These are phyloP conservation scores for Lophium mytilinum DNA, from an alignment of 495 filamentous ascomycete genomes.

Conservation along the genomic window DNA sequence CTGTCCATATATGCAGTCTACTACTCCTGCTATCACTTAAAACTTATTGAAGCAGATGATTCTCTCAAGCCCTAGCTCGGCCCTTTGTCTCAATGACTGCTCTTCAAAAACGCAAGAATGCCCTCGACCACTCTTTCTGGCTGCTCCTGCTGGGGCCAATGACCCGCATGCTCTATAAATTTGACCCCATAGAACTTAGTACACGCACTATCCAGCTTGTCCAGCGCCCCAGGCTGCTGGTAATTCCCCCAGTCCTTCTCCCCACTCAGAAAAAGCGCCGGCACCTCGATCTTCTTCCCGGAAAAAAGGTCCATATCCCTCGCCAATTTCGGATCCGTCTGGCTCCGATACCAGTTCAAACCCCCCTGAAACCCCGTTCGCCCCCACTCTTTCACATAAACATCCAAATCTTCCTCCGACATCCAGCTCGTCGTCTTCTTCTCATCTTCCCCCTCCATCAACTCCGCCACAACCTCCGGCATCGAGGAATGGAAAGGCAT, in stretches of 20 bases:
- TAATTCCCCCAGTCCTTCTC: constrained; percentile 59
- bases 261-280: constrained; percentile 51
- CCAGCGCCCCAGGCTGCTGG: constrained; percentile 55
- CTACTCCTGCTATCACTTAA: too few relatives aligned
- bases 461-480: constrained; percentile 44
- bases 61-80: too few relatives aligned
- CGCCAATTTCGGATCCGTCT: constrained; percentile 41
- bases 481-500: constrained; percentile 53
- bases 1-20: too few relatives aligned
- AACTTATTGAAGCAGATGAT: too few relatives aligned
- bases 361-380: constrained; percentile 66
- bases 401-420: constrained; percentile 44
- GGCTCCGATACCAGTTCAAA: constrained; percentile 61
- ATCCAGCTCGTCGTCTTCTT: constrained; percentile 42
- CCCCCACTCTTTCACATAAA: constrained; percentile 53
- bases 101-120: constrained; percentile 29
- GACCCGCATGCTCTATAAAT: constrained; percentile 51
- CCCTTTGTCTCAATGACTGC: neutral
- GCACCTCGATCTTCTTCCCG: constrained; percentile 55
- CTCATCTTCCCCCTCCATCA: constrained; percentile 46
- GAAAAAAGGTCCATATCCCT: constrained; percentile 52
- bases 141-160: constrained; percentile 63
- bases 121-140: constrained; percentile 46
- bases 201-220: constrained; percentile 47
- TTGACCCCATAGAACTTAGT: constrained; percentile 44